Evolutionary conservation across 192 early-diverging fungal species (phyloP), one percentile per base, ranked within the genome.

Genomic region (Phlyctochytrium bullatum): DNA sequence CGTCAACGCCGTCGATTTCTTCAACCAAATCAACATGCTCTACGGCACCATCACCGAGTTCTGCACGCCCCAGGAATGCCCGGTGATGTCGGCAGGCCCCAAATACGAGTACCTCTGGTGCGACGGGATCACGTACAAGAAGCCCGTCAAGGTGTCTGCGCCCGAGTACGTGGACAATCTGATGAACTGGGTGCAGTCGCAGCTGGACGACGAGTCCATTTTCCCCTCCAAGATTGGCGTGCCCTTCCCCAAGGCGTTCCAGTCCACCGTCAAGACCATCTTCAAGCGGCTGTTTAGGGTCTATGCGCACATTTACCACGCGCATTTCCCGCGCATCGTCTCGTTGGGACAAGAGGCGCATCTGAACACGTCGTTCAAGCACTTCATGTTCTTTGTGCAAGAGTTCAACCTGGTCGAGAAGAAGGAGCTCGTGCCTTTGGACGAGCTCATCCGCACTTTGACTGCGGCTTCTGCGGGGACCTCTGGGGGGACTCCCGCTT

Each of bases 21-120:
- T 91, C 79, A 94, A 95, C 82, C 95, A 98, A 76, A 88, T 94
- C 61, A 96, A 96, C 77, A 88, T 96, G 89, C 77, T 98, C 16
- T 98, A 92, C 75, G 93, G 90, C 61, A 77, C 75, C n/a, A 72
- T 81, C 64, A 76, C 76, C 23, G 75, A 83, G 34, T 92, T 92
- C 74, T 96, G 95, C 76, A 98, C 95, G 0, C 89, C 92, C 30
- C 83, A 89, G 36, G 79, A 80, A 14, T 98, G 95, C 72, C 92
- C 93, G 6, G 81, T 88, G 36, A 98, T 98, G 95, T 87, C 90
- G 30, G 95, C 94, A 17, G 94, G 95, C 6, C 77, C 77, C 25
- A 80, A 86, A 67, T 91, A 89, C 73, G 93, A 93, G 68, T 98
- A 92, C 77, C 86, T 89, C 56, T 98, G 95, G 95, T 85, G 85